Evolutionary conservation across 1,139 yeast species (phyloP).

Genomic region (Pichia sp.): DNA sequence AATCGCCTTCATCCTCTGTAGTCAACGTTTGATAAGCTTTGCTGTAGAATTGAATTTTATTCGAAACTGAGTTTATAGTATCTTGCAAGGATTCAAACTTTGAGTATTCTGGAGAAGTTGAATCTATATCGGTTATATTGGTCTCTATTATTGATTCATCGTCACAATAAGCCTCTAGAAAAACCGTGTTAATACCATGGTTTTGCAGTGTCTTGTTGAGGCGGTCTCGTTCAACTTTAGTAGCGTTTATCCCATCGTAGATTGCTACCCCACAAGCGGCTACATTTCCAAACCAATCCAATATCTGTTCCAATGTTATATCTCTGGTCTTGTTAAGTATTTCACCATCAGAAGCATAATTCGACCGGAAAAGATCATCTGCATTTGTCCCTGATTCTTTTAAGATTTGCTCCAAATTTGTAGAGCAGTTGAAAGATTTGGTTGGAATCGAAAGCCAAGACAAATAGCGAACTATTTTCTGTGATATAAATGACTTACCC

Average conservation of each 20-base stretch:
- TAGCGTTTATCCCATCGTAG: conserved; percentile 82
- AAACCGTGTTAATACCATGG: conserved; percentile 79
- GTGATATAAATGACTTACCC: conserved; percentile 78
- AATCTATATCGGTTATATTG: conserved; percentile 44
- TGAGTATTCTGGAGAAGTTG: conserved; percentile 18
- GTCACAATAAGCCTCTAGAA: conserved; percentile 87
- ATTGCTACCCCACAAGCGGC: conserved; percentile 81
- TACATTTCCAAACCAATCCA: conserved; percentile 78
- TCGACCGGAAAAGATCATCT: conserved; percentile 39
- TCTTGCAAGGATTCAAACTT: conserved; percentile 31
- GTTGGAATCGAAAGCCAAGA: conserved; percentile 90
- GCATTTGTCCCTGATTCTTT: conserved; percentile 8
- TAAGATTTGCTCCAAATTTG: conserved; percentile 34
- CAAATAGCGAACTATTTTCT: conserved; percentile 78
- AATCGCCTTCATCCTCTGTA: conserved; percentile 49
- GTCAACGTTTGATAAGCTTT: conserved; percentile 71
- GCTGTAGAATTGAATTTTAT: conserved; percentile 71
- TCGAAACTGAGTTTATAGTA: conserved; percentile 68
- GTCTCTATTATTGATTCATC: conserved; percentile 73
- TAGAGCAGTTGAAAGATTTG: conserved; percentile 84
- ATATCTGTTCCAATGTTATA: conserved; percentile 72
- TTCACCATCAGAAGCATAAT: conserved; percentile 43
- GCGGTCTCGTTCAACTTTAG: conserved; percentile 64
- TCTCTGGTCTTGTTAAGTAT: conserved; percentile 8
- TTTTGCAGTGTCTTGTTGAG: conserved; percentile 60